phyloP scores from a whole-genome alignment of 257 asterid genomes.

The Leonotis leonurus region DNA sequence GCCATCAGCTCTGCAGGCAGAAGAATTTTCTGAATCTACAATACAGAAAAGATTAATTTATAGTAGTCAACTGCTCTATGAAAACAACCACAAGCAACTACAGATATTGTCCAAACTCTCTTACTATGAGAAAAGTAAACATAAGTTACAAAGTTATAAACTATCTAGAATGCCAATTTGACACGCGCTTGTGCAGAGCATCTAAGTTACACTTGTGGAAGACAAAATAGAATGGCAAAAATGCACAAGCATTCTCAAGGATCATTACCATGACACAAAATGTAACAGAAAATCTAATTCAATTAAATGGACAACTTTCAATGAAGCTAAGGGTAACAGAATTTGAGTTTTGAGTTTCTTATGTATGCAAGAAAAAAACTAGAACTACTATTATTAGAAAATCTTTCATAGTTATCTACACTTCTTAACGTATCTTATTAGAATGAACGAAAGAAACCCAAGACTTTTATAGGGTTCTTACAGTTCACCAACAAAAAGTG shows the following conservation, averaged over 20 bases:
- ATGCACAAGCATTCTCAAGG: no score
- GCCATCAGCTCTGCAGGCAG: no score
- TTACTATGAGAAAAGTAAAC: not conserved
- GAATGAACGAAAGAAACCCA: not conserved
- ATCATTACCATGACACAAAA: no score
- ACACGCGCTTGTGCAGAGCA: not conserved
- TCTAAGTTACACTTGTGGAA: not conserved
- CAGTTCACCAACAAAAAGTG: not conserved
- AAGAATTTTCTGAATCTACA: slow-evolving; percentile 51
- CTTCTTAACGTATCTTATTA: not conserved
- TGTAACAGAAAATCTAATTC: not conserved
- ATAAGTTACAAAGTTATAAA: not conserved
- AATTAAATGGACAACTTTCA: not conserved
- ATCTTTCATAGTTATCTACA: not conserved
- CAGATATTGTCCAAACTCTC: not conserved
- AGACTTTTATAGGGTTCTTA: not conserved
- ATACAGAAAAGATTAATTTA: slow-evolving; percentile 3
- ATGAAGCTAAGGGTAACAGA: not conserved
- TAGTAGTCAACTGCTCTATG: no score
- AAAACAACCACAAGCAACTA: not conserved
- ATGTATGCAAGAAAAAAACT: not conserved
- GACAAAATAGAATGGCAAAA: no score
- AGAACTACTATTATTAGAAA: not conserved
- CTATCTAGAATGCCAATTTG: not conserved
- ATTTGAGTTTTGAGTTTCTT: not conserved